phyloP scores from a whole-genome alignment of 2,329 filamentous ascomycete species.

The Fusarium albosuccineum region DNA sequence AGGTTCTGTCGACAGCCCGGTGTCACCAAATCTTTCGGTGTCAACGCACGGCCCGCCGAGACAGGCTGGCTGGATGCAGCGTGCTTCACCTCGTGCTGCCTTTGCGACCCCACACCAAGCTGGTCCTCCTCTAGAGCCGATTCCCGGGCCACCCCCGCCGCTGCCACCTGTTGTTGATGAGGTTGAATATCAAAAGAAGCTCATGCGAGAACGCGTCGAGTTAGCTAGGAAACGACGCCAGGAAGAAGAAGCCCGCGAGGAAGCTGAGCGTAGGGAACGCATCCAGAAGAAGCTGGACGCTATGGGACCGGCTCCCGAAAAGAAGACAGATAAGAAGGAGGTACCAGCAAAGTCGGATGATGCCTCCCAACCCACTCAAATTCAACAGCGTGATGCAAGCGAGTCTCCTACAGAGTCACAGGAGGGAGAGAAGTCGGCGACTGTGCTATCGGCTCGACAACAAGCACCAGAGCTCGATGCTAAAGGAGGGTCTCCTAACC shows the following conservation, averaged over 20 bases:
- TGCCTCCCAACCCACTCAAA: constrained; percentile 48
- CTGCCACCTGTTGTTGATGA: constrained; percentile 63
- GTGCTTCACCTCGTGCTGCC: constrained; percentile 58
- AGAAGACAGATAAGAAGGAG: constrained; percentile 69
- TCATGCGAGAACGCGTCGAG: constrained; percentile 80
- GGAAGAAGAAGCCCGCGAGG: constrained; percentile 78
- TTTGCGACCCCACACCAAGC: constrained; percentile 57
- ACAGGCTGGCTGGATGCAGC: constrained; percentile 46
- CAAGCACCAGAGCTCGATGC: constrained; percentile 21
- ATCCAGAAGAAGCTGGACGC: constrained; percentile 79
- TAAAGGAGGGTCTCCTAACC: constrained; percentile 32
- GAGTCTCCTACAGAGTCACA: constrained; percentile 32
- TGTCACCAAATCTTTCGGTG: constrained; percentile 56
- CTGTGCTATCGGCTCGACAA: constrained; percentile 19
- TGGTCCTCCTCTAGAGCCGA: constrained; percentile 46
- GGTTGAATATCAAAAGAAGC: constrained; percentile 73
- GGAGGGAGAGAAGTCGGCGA: constrained; percentile 27
- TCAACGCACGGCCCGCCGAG: constrained; percentile 46
- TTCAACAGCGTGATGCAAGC: constrained; percentile 50
- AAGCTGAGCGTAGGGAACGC: constrained; percentile 77
- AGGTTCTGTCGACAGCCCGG: constrained; percentile 63
- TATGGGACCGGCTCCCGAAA: constrained; percentile 74
- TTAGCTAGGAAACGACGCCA: constrained; percentile 75
- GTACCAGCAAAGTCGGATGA: constrained; percentile 57
- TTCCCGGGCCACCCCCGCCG: constrained; percentile 49